Percentiles rank a stretch among this genome's conserved stretches.
These are phyloP conservation scores for Lentinula aciculospora DNA, from an alignment of 768 basidiomycete genomes.

Conservation along the genomic window DNA sequence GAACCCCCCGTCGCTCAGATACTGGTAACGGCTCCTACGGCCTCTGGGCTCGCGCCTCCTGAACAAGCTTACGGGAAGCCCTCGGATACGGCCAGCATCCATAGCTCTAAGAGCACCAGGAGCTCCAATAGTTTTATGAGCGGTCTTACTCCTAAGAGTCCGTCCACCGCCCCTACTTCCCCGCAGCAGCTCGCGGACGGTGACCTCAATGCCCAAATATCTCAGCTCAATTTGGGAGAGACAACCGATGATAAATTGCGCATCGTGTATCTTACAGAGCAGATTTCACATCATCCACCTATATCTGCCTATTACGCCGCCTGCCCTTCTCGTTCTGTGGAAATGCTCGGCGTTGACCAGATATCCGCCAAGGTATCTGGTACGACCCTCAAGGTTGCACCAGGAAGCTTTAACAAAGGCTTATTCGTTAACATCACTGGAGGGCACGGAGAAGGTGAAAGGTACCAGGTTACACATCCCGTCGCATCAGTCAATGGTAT, in stretches of 20 bases:
- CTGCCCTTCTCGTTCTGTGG: conserved; percentile 70
- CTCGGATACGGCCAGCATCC: conserved; percentile 51
- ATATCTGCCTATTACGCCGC: conserved; percentile 78
- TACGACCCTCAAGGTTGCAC: conserved; percentile 74
- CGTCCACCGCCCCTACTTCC: conserved; percentile 53
- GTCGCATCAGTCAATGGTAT: conserved; percentile 88
- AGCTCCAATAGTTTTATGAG: conserved; percentile 60
- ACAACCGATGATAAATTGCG: conserved; percentile 44
- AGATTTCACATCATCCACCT: conserved; percentile 96
- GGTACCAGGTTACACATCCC: conserved; percentile 88
- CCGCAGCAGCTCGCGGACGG: conserved; percentile 36
- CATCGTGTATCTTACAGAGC: conserved; percentile 83
- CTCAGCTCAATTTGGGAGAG: conserved; percentile 50
- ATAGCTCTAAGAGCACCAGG: conserved; percentile 46
- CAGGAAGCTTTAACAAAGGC: conserved; percentile 85
- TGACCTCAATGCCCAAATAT: conserved; percentile 49
- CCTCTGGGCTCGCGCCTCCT: conserved; percentile 14
- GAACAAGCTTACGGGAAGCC: conserved; percentile 10
- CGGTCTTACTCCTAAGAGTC: conserved; percentile 44
- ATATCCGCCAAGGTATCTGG: conserved; percentile 90
- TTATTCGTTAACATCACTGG: conserved; percentile 77
- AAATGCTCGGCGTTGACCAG: conserved; percentile 83
- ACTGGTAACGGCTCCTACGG: conserved; percentile 24
- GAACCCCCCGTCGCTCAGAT: conserved; percentile 41
- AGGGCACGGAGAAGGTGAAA: conserved; percentile 70